Evolutionary conservation across 2,329 filamentous ascomycete species (phyloP).

Genomic region (Pseudophaeomoniella oleicola): DNA sequence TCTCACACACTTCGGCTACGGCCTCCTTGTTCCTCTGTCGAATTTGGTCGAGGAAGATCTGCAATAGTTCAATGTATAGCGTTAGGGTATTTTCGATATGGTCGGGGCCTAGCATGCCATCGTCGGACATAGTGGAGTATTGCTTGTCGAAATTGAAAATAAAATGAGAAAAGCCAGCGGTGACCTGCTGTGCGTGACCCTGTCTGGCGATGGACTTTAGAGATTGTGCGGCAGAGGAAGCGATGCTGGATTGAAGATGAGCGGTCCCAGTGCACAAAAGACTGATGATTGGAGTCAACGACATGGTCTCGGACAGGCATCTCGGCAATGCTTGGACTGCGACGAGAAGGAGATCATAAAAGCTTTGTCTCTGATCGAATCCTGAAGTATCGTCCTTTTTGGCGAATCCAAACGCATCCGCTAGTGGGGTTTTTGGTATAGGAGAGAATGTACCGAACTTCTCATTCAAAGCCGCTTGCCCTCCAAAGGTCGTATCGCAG

Average conservation of each 20-base stretch:
- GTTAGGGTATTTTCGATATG: conserved; percentile 91
- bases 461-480: conserved; percentile 87
- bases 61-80: conserved; percentile 81
- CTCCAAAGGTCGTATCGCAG: conserved; percentile 93
- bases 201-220: conserved; percentile 91
- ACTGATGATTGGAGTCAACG: conserved; percentile 87
- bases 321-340: conserved; percentile 88
- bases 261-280: conserved; percentile 91
- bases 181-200: conserved; percentile 85
- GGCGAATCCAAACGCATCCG: conserved; percentile 84
- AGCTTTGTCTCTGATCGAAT: conserved; percentile 77
- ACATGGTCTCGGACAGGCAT: conserved; percentile 81
- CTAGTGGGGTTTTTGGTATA: conserved; percentile 76
- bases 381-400: conserved; percentile 65
- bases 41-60: conserved; percentile 97
- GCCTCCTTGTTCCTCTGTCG: conserved; percentile 69
- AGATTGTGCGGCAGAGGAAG: conserved; percentile 78
- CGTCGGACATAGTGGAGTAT: conserved; percentile 95
- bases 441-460: conserved; percentile 64
- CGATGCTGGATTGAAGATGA: conserved; percentile 86
- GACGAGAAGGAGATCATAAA: conserved; percentile 89
- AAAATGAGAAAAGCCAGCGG: conserved; percentile 89
- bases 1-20: conserved; percentile 48
- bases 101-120: conserved; percentile 82
- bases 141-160: conserved; percentile 98